Evolutionary conservation across 306 rosid genomes (phyloP).

Genomic region (Argentina anserina): DNA sequence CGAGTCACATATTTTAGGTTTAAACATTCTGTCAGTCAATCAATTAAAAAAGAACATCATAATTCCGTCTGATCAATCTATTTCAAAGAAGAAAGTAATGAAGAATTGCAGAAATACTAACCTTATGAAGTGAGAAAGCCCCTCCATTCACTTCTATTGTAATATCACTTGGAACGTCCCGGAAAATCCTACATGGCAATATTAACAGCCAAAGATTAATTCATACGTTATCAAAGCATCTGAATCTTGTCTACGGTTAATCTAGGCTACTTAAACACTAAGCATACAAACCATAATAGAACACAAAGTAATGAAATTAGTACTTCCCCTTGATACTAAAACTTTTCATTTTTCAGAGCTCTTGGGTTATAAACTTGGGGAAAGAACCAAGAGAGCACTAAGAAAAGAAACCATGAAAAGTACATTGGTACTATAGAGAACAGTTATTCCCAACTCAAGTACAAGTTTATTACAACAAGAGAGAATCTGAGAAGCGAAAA

Average conservation of each 20-base stretch:
- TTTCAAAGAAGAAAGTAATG: slow-evolving; percentile 5
- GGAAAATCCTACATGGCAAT: slow-evolving; percentile 83
- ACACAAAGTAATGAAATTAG: background rate
- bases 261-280: background rate
- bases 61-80: background rate
- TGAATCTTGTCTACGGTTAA: background rate
- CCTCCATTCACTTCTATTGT: slow-evolving; percentile 79
- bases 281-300: background rate
- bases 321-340: background rate
- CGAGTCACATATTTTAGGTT: background rate
- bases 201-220: slow-evolving; percentile 24
- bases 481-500: background rate
- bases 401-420: background rate
- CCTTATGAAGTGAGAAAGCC: slow-evolving; percentile 85
- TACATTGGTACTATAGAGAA: background rate
- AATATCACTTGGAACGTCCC: slow-evolving; percentile 96
- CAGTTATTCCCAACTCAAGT: background rate
- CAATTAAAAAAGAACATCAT: background rate
- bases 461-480: background rate
- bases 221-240: background rate
- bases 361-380: no score
- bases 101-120: slow-evolving; percentile 13
- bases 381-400: background rate
- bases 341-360: background rate
- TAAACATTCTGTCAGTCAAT: background rate